A percentile compares a stretch with the other conserved stretches of the same genome.
Evolutionary conservation across 208 protist genomes (phyloP).

Genomic region (Vickermania spadyakhi): DNA sequence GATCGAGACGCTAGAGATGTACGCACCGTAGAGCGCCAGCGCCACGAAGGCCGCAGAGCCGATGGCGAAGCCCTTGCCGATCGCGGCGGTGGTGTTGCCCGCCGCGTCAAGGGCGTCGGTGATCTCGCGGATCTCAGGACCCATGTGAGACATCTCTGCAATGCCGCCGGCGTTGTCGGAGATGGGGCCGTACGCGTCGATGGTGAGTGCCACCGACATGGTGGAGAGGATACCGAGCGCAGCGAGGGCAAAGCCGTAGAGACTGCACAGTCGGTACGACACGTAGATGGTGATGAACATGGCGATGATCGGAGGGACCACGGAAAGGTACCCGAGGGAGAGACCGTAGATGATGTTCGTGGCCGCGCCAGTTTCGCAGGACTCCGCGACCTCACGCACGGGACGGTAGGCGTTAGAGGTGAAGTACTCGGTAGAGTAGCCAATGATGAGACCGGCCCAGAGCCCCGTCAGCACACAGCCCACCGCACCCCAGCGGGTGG

Average conservation of each 20-base stretch:
- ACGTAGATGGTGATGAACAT: conserved; percentile 85
- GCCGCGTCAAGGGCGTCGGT: conserved; percentile 93
- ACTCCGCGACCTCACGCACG: conserved; percentile 69
- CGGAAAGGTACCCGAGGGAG: conserved; percentile 90
- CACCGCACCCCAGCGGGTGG: conserved; percentile 50
- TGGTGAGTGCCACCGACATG: conserved; percentile 85
- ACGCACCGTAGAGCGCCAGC: conserved; percentile 91
- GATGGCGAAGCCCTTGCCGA: conserved; percentile 95
- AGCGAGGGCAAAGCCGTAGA: conserved; percentile 91
- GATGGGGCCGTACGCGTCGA: conserved; percentile 95
- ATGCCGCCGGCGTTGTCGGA: conserved; percentile 94
- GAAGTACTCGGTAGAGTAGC: conserved; percentile 90
- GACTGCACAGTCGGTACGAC: conserved; percentile 55
- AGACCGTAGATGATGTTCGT: conserved; percentile 94
- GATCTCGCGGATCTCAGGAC: conserved; percentile 79
- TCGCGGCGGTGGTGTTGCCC: conserved; percentile 94
- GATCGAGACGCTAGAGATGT: conserved; percentile 63
- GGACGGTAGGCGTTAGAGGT: conserved; percentile 84
- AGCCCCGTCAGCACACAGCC: conserved; percentile 74
- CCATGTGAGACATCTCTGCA: conserved; percentile 89
- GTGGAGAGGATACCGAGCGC: conserved; percentile 95
- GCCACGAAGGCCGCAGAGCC: conserved; percentile 89
- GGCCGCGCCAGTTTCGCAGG: conserved; percentile 81
- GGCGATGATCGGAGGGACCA: conserved; percentile 79
- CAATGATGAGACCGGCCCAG: conserved; percentile 81